Percentiles rank a stretch among this genome's conserved stretches.
Conservation (phyloP, 2,329 filamentous ascomycete genomes). For the Fusarium solani-melongenae region DNA sequence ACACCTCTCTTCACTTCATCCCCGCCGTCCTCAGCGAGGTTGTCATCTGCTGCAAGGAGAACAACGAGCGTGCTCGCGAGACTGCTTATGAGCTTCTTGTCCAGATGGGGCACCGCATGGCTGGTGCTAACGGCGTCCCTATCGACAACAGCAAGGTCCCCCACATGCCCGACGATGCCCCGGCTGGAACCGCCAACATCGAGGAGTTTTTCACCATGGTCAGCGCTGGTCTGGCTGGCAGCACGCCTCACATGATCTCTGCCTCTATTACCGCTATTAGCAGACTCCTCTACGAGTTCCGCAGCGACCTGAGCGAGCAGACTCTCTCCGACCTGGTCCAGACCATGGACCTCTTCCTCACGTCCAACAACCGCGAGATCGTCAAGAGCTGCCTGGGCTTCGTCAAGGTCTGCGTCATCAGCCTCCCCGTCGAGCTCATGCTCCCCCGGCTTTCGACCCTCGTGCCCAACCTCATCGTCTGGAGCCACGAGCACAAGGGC, state of each 20-base stretch:
- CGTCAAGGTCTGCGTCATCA: conserved; percentile 94
- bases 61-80: conserved; percentile 92
- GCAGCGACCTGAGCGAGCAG: conserved; percentile 72
- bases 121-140: conserved; percentile 70
- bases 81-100: conserved; percentile 92
- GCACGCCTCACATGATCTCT: conserved; percentile 96
- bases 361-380: conserved; percentile 96
- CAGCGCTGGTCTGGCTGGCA: conserved; percentile 91
- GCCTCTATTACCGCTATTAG: conserved; percentile 96
- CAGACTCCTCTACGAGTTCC: conserved; percentile 93
- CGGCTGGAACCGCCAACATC: conserved; percentile 80
- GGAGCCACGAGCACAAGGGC: conserved; percentile 98
- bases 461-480: conserved; percentile 91
- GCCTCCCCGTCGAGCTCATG: conserved; percentile 82
- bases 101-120: conserved; percentile 85
- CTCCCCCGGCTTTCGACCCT: conserved; percentile 79
- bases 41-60: conserved; percentile 96
- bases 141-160: conserved; percentile 90
- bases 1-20: conserved; percentile 88
- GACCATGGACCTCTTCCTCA: conserved; percentile 95
- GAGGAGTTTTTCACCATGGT: conserved; percentile 99
- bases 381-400: conserved; percentile 95
- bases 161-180: conserved; percentile 85
- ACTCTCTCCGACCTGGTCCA: conserved; percentile 87
- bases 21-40: conserved; percentile 92